These are phyloP conservation scores for Boletus insuetus DNA, from an alignment of 768 basidiomycete species.

Conservation along the genomic window DNA sequence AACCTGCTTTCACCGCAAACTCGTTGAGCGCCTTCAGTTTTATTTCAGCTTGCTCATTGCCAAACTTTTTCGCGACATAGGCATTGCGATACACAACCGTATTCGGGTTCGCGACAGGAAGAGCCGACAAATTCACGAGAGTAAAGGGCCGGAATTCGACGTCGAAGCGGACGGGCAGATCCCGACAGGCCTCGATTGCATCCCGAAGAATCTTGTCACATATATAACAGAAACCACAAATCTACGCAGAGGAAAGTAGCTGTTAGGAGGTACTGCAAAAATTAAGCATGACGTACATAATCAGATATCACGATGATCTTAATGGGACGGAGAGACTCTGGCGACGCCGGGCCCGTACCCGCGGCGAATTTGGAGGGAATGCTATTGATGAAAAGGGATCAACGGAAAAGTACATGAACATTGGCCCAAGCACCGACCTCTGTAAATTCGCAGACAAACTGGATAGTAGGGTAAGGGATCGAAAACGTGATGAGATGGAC, in stretches of 20 bases:
- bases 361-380: slow-evolving; percentile 19
- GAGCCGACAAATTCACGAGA: slow-evolving; percentile 13
- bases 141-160: slow-evolving; percentile 33
- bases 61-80: slow-evolving; percentile 21
- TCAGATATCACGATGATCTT: slow-evolving; percentile 35
- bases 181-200: slow-evolving; percentile 32
- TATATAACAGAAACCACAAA: slow-evolving; percentile 38
- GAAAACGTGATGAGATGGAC: neutral
- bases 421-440: slow-evolving; percentile 10
- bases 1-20: slow-evolving; percentile 22
- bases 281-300: slow-evolving; percentile 19
- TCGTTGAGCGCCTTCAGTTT: slow-evolving; percentile 23
- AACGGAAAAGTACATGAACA: neutral
- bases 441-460: slow-evolving; percentile 13
- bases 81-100: slow-evolving; percentile 17
- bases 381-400: slow-evolving; percentile 1
- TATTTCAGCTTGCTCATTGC: slow-evolving; percentile 25
- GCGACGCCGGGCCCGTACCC: neutral
- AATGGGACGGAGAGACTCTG: slow-evolving; percentile 19
- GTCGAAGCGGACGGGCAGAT: slow-evolving; percentile 31
- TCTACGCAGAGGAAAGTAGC: slow-evolving; percentile 7
- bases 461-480: neutral
- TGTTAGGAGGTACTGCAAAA: neutral
- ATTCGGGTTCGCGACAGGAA: neutral
- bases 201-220: slow-evolving; percentile 32